phyloP scores from a whole-genome alignment of 129 eudicot genomes.

The carrot (Daucus carota) region DNA sequence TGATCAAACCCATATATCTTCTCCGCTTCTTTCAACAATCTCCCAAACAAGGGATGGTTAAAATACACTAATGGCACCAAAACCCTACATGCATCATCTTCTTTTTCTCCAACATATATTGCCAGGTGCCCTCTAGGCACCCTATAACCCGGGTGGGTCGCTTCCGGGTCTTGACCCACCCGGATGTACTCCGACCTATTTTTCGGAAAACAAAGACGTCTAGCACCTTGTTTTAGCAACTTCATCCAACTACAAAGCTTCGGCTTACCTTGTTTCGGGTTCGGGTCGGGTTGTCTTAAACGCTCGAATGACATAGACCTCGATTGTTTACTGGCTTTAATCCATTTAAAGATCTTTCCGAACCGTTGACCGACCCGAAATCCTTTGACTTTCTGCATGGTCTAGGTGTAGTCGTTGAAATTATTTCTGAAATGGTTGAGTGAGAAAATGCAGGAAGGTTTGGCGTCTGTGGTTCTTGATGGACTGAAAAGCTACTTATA shows the following conservation, averaged over 20 bases:
- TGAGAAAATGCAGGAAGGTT: background rate
- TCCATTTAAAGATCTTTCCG: constrained; percentile 42
- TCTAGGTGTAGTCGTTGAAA: background rate
- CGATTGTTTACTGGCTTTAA: constrained; percentile 10
- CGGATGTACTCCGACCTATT: constrained; percentile 31
- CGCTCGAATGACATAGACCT: constrained; percentile 18
- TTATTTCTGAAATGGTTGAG: background rate
- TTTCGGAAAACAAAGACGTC: constrained; percentile 20
- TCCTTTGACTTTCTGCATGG: constrained; percentile 39
- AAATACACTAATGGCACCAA: constrained; percentile 73
- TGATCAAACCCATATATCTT: constrained; percentile 67
- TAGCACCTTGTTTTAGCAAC: constrained; percentile 31
- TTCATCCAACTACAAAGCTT: constrained; percentile 39
- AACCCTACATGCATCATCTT: constrained; percentile 48
- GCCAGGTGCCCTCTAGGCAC: constrained; percentile 82
- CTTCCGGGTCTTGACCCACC: constrained; percentile 28
- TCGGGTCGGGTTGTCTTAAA: constrained; percentile 12
- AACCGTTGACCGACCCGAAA: constrained; percentile 48
- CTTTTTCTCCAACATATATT: constrained; percentile 66
- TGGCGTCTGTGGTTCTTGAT: background rate
- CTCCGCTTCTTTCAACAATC: constrained; percentile 70
- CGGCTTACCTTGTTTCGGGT: constrained; percentile 21
- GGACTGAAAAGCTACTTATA: background rate
- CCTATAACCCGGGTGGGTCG: background rate
- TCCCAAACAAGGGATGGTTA: constrained; percentile 70